phyloP scores from a whole-genome alignment of 2,329 filamentous ascomycete genomes.

The Ramularia endophylla region DNA sequence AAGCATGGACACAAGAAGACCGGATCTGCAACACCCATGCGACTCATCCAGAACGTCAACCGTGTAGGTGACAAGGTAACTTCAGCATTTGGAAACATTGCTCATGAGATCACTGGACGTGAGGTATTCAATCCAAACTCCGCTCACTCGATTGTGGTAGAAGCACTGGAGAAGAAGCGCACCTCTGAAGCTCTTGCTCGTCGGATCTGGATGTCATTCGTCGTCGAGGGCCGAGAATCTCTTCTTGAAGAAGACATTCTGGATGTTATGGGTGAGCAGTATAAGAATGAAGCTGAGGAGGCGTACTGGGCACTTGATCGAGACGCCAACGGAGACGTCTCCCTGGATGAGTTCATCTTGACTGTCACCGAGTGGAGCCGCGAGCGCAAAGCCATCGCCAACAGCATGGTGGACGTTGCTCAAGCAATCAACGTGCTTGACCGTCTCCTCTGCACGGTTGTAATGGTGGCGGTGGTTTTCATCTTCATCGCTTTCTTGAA shows the following conservation, averaged over 20 bases:
- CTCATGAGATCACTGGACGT: slow-evolving; percentile 91
- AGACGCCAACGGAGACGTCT: slow-evolving; percentile 90
- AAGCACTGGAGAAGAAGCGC: slow-evolving; percentile 77
- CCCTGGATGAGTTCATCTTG: slow-evolving; percentile 88
- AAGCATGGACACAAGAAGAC: slow-evolving; percentile 43
- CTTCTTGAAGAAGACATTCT: slow-evolving; percentile 74
- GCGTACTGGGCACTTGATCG: slow-evolving; percentile 75
- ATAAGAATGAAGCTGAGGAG: slow-evolving; percentile 75
- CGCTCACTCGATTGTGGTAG: slow-evolving; percentile 80
- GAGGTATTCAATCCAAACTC: slow-evolving; percentile 91
- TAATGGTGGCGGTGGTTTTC: slow-evolving; percentile 66
- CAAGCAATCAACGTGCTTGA: slow-evolving; percentile 91
- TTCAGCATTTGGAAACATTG: slow-evolving; percentile 85
- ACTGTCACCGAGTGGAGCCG: slow-evolving; percentile 78
- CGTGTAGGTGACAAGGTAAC: slow-evolving; percentile 90
- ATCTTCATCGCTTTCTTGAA: slow-evolving; percentile 75
- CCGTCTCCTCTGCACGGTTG: slow-evolving; percentile 73
- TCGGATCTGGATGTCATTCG: slow-evolving; percentile 97
- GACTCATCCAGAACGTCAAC: slow-evolving; percentile 62
- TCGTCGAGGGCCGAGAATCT: slow-evolving; percentile 77
- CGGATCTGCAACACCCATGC: slow-evolving; percentile 70
- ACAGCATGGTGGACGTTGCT: slow-evolving; percentile 96
- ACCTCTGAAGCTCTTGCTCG: slow-evolving; percentile 89
- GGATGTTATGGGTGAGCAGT: slow-evolving; percentile 75
- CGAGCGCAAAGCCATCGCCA: slow-evolving; percentile 79